A percentile compares a stretch with the other conserved stretches of the same genome.
Conservation (phyloP, 441 rosid species). For the Adansonia gregorii region DNA sequence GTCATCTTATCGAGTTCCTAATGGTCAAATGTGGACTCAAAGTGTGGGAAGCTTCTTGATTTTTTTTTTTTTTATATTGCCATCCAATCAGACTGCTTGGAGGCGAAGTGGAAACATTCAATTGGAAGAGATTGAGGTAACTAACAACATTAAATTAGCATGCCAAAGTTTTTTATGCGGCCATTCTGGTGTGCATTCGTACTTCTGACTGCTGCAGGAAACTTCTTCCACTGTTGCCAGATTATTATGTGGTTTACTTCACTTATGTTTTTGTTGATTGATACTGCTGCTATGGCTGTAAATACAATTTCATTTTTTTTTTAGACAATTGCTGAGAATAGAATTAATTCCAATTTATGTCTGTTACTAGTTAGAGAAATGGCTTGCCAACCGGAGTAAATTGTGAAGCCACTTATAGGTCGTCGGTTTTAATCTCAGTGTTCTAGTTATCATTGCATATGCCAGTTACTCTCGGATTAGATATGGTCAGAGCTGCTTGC, state of each 20-base stretch:
- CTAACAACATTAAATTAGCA: conserved; percentile 17
- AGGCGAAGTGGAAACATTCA: conserved; percentile 67
- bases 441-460: background rate
- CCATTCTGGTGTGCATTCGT: conserved; percentile 22
- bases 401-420: background rate
- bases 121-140: conserved; percentile 60
- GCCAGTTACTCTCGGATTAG: background rate
- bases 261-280: background rate
- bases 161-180: background rate
- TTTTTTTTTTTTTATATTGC: conserved; percentile 70
- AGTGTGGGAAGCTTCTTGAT: conserved; percentile 66
- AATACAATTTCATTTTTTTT: background rate
- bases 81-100: conserved; percentile 57
- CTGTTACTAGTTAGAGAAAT: background rate
- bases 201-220: conserved; percentile 20
- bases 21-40: conserved; percentile 84
- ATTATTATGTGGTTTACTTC: conserved; percentile 5
- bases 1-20: conserved; percentile 77
- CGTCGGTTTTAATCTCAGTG: background rate
- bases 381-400: background rate
- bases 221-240: conserved; percentile 20
- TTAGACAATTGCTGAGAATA: background rate
- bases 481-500: background rate
- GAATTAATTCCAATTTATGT: background rate
- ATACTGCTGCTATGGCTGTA: background rate